Evolutionary conservation across 208 protist species (phyloP), one percentile per base, ranked within the genome.

Genomic region (Acanthamoeba healyi): DNA sequence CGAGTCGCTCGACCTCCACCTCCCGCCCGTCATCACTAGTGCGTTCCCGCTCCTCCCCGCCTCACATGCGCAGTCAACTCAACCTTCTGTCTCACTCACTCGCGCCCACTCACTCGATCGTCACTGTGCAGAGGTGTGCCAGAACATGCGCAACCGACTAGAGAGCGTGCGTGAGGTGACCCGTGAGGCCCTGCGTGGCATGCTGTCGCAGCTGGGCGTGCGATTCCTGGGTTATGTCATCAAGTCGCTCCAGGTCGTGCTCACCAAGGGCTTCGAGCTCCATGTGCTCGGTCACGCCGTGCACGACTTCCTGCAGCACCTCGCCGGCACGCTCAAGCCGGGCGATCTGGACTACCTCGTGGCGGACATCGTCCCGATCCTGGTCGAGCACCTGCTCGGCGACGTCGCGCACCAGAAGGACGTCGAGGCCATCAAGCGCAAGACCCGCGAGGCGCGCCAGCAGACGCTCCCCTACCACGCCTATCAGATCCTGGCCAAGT

Each of bases 221-320:
- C 38, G 61, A 9, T 93, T 56, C 29, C 63, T 93, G 54, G 40
- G 38, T 24, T 93, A 63, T 36, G n/a, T 93, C 32, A 32, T 93
- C 87, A 44, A 77, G 26, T 36, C 38, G 61, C 58, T 93, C n/a
- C 58, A 93, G 63, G 46, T 38, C 17, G 42, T 79, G 38, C 87
- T 93, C n/a, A 70, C 40, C 38, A 93, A 79, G 38, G 87, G 87
- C 42, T 93, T 93, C 38, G 87, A 93, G 67, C 63, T 93, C 26
- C 87, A 93, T 15, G 87, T 93, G 54, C 87, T 81, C 26, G 58
- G 63, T 7, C 49, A 93, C 63, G 49, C 87, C 87, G 44, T 93
- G 22, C 87, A 93, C n/a, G 38, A 93, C 63, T 56, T 93, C 10
- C 24, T 93, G 40, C 40, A 79, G 46, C 87, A 93, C 44, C 34